Evolutionary conservation across 345 rosid genomes (phyloP).

Genomic region (Eucalyptus pauciflora): DNA sequence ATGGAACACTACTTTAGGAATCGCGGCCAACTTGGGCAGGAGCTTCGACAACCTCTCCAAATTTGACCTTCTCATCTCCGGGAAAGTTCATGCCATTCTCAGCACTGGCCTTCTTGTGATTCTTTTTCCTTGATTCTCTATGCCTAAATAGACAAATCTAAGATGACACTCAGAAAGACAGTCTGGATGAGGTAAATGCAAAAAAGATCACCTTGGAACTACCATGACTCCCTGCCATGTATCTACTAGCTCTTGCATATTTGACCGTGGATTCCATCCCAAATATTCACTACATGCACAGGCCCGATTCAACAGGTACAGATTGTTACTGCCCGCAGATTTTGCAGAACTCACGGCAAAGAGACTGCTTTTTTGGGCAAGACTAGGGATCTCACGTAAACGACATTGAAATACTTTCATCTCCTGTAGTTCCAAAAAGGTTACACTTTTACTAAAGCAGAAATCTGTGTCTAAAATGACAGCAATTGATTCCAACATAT

Average conservation of each 20-base stretch:
- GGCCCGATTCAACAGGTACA: too few relatives aligned
- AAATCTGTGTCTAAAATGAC: not conserved
- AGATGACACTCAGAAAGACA: not conserved
- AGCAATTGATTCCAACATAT: not conserved
- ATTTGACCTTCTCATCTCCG: constrained; percentile 44
- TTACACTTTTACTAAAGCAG: not conserved
- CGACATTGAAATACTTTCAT: too few relatives aligned
- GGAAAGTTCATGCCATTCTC: constrained; percentile 45
- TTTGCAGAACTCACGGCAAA: too few relatives aligned
- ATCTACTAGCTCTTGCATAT: not conserved
- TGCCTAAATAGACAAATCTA: constrained; percentile 16
- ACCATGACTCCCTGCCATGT: not conserved
- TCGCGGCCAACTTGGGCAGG: constrained; percentile 8
- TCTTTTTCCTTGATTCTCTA: constrained; percentile 61
- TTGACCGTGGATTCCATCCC: too few relatives aligned
- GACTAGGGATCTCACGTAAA: too few relatives aligned
- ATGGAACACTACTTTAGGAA: constrained; percentile 43
- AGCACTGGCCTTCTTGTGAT: constrained; percentile 25
- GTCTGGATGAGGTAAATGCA: too few relatives aligned
- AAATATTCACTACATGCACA: too few relatives aligned
- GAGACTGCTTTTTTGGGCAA: too few relatives aligned
- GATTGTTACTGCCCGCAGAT: too few relatives aligned
- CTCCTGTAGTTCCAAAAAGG: too few relatives aligned
- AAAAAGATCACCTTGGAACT: not conserved
- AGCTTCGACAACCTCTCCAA: constrained; percentile 81